Evolutionary conservation across 352 stramenopile species (phyloP).

Genomic region (Phytophthora colocasiae): DNA sequence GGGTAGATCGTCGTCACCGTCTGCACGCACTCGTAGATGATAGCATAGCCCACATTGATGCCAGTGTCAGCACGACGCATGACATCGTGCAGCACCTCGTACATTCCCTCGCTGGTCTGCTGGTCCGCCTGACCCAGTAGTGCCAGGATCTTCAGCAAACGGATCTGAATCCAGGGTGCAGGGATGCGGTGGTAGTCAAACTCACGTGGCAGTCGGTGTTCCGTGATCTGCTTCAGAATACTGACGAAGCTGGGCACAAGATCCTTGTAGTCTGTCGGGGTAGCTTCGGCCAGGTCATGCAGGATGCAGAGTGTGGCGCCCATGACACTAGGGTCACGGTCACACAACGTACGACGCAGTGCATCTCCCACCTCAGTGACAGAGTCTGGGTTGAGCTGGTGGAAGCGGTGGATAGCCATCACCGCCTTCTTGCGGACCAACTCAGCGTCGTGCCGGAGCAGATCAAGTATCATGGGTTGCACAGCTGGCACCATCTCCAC

Average conservation of each 20-base stretch:
- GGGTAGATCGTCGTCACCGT: slow-evolving; percentile 99
- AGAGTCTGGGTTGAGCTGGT: slow-evolving; percentile 97
- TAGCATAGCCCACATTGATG: slow-evolving; percentile 99
- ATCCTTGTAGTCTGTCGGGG: slow-evolving; percentile 97
- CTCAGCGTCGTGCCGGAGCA: slow-evolving; percentile 96
- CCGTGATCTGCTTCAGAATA: slow-evolving; percentile 99
- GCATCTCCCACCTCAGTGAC: slow-evolving; percentile 91
- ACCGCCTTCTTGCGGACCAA: slow-evolving; percentile 99
- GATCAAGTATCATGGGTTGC: slow-evolving; percentile 94
- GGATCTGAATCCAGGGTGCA: slow-evolving; percentile 99
- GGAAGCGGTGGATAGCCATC: slow-evolving; percentile 98
- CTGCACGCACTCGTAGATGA: slow-evolving; percentile 99
- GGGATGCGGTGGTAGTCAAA: slow-evolving; percentile 99
- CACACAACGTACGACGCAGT: slow-evolving; percentile 96
- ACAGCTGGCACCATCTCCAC: slow-evolving; percentile 98
- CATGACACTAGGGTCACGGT: slow-evolving; percentile 99
- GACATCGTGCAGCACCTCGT: slow-evolving; percentile 98
- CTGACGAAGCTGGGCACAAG: slow-evolving; percentile 98
- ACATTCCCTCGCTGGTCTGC: slow-evolving; percentile 97
- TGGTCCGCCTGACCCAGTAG: slow-evolving; percentile 96
- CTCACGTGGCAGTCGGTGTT: slow-evolving; percentile 97
- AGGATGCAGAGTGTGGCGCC: slow-evolving; percentile 94
- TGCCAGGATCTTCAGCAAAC: slow-evolving; percentile 96
- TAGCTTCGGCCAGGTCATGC: slow-evolving; percentile 92
- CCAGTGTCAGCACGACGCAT: slow-evolving; percentile 99